These are phyloP conservation scores for Diaporthe ampelina DNA, from an alignment of 2,329 filamentous ascomycete species.

Conservation along the genomic window DNA sequence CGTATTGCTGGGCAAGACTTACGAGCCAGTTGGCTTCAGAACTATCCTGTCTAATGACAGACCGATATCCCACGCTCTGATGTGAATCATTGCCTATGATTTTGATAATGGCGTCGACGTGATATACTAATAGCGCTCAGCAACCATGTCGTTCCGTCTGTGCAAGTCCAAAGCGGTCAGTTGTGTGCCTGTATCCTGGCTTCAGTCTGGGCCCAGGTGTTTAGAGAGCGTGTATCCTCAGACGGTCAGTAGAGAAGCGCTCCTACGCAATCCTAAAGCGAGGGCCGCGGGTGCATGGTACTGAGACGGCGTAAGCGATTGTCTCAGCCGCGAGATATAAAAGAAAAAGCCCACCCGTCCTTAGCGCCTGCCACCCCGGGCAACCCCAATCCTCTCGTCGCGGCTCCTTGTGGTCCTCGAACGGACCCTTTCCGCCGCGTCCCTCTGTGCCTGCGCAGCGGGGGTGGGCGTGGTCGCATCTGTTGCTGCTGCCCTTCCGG, in stretches of 20 bases:
- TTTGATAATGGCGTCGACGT: not conserved
- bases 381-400: conserved; percentile 50
- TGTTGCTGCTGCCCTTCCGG: conserved; percentile 5
- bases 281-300: not conserved
- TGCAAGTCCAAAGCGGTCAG: not conserved
- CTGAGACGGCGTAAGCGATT: not conserved
- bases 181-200: not conserved
- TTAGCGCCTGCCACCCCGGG: conserved; percentile 43
- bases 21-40: not conserved
- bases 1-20: not conserved
- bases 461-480: conserved; percentile 40
- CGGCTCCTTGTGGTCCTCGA: conserved; percentile 48
- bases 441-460: conserved; percentile 27
- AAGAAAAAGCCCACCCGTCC: conserved; percentile 8
- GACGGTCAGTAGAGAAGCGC: not conserved
- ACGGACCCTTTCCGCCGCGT: conserved; percentile 25
- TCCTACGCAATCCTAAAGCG: not conserved
- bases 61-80: not conserved
- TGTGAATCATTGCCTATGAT: not conserved
- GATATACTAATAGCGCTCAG: not conserved
- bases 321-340: not conserved
- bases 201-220: not conserved
- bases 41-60: not conserved
- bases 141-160: not conserved
- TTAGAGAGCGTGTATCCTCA: not conserved